A percentile compares a stretch with the other conserved stretches of the same genome.
phyloP scores from a whole-genome alignment of 495 filamentous ascomycete species.

The Lasiosphaeris hirsuta region DNA sequence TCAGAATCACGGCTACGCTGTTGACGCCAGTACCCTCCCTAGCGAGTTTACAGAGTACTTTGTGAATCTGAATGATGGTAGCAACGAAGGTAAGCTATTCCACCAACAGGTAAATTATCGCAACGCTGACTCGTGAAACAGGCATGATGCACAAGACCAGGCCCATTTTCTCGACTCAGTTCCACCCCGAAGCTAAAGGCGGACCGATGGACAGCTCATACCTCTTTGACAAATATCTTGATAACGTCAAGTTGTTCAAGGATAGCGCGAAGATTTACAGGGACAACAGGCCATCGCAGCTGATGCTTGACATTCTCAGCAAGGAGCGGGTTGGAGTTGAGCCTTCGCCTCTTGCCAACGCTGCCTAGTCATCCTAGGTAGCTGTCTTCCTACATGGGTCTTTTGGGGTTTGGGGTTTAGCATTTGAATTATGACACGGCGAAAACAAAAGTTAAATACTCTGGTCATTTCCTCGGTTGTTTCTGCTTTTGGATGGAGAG shows the following conservation, averaged over 20 bases:
- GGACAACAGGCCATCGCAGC: slow-evolving; percentile 77
- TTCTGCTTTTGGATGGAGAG: neutral
- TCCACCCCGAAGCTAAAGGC: slow-evolving; percentile 97
- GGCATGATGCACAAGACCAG: slow-evolving; percentile 91
- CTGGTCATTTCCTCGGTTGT: neutral
- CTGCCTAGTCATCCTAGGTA: slow-evolving; percentile 23
- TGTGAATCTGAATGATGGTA: slow-evolving; percentile 91
- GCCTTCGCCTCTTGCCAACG: slow-evolving; percentile 52
- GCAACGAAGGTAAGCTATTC: slow-evolving; percentile 68
- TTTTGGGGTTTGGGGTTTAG: slow-evolving; percentile 5
- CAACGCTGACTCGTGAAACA: slow-evolving; percentile 26
- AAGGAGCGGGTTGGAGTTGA: slow-evolving; percentile 93
- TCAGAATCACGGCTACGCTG: slow-evolving; percentile 98
- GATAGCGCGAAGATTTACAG: slow-evolving; percentile 65
- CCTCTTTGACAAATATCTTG: slow-evolving; percentile 92
- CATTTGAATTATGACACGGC: neutral
- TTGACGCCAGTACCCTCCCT: slow-evolving; percentile 79
- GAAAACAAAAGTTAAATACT: neutral
- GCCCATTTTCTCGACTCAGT: slow-evolving; percentile 97
- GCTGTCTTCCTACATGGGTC: slow-evolving; percentile 1
- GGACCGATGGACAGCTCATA: slow-evolving; percentile 91
- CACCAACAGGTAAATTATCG: neutral
- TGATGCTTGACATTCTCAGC: slow-evolving; percentile 84
- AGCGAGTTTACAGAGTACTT: slow-evolving; percentile 96
- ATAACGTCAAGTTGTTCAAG: slow-evolving; percentile 87